Conservation (phyloP, 2,329 filamentous ascomycete genomes). For the Penicillium expansum region DNA sequence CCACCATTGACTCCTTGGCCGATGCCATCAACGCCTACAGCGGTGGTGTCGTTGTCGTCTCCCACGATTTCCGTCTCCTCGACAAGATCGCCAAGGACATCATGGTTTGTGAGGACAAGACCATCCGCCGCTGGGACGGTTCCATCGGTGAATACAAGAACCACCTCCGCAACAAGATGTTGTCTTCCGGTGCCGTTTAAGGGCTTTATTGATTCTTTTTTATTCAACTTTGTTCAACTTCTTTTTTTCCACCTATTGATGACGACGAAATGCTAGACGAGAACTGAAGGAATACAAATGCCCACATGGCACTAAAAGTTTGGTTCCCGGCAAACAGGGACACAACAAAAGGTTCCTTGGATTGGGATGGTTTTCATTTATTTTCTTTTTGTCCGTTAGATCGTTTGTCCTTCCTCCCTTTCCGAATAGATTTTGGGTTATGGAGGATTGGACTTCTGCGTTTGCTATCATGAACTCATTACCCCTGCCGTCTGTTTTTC, state of each 20-base stretch:
- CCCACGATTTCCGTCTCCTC: constrained; percentile 96
- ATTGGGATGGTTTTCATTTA: constrained; percentile 12
- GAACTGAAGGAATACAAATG: constrained; percentile 28
- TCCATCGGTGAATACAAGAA: constrained; percentile 95
- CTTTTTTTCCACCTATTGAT: constrained; percentile 22
- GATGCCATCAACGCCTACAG: constrained; percentile 96
- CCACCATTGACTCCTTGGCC: constrained; percentile 94
- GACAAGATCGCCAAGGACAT: constrained; percentile 99
- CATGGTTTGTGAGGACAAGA: constrained; percentile 98
- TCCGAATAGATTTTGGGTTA: constrained; percentile 1
- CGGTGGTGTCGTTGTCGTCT: constrained; percentile 95
- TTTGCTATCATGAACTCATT: constrained; percentile 10
- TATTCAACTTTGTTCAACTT: constrained; percentile 9
- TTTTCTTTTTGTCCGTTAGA: constrained; percentile 9
- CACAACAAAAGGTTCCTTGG: constrained; percentile 10
- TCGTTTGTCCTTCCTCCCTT: constrained; percentile 5
- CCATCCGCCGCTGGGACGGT: constrained; percentile 84
- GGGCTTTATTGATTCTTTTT: constrained; percentile 11
- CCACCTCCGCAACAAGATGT: constrained; percentile 98
- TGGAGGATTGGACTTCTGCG: constrained; percentile 6
- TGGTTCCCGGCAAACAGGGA: constrained; percentile 10
- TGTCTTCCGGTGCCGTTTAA: constrained; percentile 80
- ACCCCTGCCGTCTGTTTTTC: constrained; percentile 6
- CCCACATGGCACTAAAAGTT: constrained; percentile 20
- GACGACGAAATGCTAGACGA: constrained; percentile 39